Evolutionary conservation across 805 yeast species (phyloP).

Genomic region (Ogataea degrootiae): DNA sequence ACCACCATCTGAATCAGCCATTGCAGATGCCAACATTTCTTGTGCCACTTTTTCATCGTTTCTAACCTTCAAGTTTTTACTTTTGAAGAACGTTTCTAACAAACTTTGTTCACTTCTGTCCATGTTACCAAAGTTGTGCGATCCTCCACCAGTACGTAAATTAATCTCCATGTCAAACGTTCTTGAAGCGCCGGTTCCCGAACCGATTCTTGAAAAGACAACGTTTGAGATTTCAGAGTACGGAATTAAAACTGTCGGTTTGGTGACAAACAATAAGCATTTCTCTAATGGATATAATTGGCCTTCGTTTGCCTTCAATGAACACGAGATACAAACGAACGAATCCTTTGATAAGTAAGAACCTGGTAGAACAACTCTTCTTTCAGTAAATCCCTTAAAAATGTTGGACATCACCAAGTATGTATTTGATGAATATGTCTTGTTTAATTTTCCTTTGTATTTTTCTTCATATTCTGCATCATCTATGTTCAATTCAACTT

Average conservation of each 20-base stretch:
- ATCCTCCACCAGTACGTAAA: slow-evolving; percentile 57
- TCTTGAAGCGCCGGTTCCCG: slow-evolving; percentile 69
- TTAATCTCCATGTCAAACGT: slow-evolving; percentile 88
- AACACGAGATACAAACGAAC: slow-evolving; percentile 85
- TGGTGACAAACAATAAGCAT: slow-evolving; percentile 84
- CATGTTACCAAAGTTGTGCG: slow-evolving; percentile 84
- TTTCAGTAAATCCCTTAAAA: slow-evolving; percentile 83
- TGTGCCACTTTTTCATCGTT: slow-evolving; percentile 90
- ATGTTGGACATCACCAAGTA: slow-evolving; percentile 85
- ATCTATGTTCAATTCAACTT: slow-evolving; percentile 78
- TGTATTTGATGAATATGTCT: slow-evolving; percentile 70
- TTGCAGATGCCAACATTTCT: slow-evolving; percentile 70
- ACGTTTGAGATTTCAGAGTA: slow-evolving; percentile 72
- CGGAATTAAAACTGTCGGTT: slow-evolving; percentile 91
- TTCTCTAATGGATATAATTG: slow-evolving; percentile 89
- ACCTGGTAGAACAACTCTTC: slow-evolving; percentile 82
- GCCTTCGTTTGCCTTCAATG: slow-evolving; percentile 93
- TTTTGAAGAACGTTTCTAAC: slow-evolving; percentile 69
- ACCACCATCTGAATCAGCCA: slow-evolving; percentile 56
- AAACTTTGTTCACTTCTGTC: slow-evolving; percentile 83
- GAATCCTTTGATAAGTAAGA: slow-evolving; percentile 69
- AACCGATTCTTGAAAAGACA: slow-evolving; percentile 85
- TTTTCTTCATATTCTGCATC: slow-evolving; percentile 75
- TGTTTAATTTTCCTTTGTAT: slow-evolving; percentile 70
- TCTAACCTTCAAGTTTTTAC: slow-evolving; percentile 74